Percentiles rank a stretch among this genome's conserved stretches.
Evolutionary conservation across 2,329 filamentous ascomycete genomes (phyloP).

Genomic region (Cercospora sp.): DNA sequence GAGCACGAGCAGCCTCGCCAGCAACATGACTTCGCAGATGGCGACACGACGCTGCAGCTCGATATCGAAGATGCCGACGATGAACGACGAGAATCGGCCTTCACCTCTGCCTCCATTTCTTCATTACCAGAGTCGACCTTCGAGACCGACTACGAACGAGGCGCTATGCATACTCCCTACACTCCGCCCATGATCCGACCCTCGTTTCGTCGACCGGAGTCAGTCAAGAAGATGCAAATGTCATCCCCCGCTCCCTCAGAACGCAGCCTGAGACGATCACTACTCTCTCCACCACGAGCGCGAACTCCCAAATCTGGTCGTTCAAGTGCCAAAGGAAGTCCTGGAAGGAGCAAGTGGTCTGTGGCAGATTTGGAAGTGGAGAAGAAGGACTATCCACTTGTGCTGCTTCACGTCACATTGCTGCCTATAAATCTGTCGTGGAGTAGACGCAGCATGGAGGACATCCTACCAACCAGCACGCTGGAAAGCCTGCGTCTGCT

Average conservation of each 20-base stretch:
- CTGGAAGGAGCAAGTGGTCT: constrained; percentile 38
- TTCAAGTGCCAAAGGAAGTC: constrained; percentile 54
- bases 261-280: constrained; percentile 43
- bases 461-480: constrained; percentile 54
- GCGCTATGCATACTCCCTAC: constrained; percentile 44
- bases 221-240: constrained; percentile 71
- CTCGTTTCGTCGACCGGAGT: constrained; percentile 68
- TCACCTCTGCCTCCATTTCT: constrained; percentile 37
- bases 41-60: not conserved
- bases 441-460: constrained; percentile 50
- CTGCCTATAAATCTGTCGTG: constrained; percentile 69
- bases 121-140: constrained; percentile 37
- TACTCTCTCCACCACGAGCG: constrained; percentile 46
- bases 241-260: constrained; percentile 63
- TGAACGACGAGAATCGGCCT: constrained; percentile 31
- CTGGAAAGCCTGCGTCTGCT: constrained; percentile 65
- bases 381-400: constrained; percentile 57
- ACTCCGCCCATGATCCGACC: constrained; percentile 61
- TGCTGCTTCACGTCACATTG: constrained; percentile 75
- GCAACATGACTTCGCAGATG: not conserved
- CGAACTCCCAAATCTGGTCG: constrained; percentile 45
- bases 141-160: constrained; percentile 32
- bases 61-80: constrained; percentile 16
- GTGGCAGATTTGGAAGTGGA: constrained; percentile 22
- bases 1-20: constrained; percentile 2